Conservation (phyloP, 371 early-diverging fungal genomes). For the Rhizomucor pusillus region DNA sequence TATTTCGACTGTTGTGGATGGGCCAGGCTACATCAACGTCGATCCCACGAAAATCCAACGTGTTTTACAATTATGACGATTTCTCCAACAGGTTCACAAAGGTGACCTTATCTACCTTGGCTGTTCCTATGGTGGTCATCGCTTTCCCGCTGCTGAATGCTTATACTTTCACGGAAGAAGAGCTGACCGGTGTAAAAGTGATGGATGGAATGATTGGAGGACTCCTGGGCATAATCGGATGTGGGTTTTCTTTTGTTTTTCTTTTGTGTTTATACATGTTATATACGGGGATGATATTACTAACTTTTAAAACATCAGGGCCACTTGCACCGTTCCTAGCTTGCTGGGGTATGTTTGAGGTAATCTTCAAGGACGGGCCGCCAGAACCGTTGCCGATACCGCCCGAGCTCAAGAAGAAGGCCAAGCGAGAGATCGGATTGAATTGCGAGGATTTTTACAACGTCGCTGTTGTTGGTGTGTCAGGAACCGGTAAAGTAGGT, state of each 20-base stretch:
- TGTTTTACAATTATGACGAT: constrained; percentile 35
- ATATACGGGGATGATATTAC: too few relatives aligned
- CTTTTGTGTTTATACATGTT: not conserved
- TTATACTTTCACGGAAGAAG: constrained; percentile 36
- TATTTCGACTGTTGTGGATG: too few relatives aligned
- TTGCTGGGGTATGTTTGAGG: constrained; percentile 35
- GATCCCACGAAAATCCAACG: constrained; percentile 20
- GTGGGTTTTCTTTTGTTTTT: constrained; percentile 14
- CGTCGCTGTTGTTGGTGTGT: constrained; percentile 38
- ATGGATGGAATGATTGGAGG: constrained; percentile 48
- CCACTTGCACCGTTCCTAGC: constrained; percentile 48
- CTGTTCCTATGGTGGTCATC: constrained; percentile 47
- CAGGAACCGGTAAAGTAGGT: constrained; percentile 42
- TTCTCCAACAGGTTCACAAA: constrained; percentile 38
- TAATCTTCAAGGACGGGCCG: constrained; percentile 40
- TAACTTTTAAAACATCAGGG: constrained; percentile 23
- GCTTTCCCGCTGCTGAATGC: constrained; percentile 48
- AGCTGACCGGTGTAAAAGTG: constrained; percentile 38
- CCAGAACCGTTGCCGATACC: constrained; percentile 26
- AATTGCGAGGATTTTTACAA: constrained; percentile 43
- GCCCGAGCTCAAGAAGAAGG: constrained; percentile 23
- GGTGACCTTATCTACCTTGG: constrained; percentile 38
- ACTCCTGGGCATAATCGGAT: constrained; percentile 44
- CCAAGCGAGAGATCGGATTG: constrained; percentile 29
- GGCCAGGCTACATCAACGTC: constrained; percentile 41